Conservation (phyloP, 192 early-diverging fungal species). For the Entomortierella parvispora region DNA sequence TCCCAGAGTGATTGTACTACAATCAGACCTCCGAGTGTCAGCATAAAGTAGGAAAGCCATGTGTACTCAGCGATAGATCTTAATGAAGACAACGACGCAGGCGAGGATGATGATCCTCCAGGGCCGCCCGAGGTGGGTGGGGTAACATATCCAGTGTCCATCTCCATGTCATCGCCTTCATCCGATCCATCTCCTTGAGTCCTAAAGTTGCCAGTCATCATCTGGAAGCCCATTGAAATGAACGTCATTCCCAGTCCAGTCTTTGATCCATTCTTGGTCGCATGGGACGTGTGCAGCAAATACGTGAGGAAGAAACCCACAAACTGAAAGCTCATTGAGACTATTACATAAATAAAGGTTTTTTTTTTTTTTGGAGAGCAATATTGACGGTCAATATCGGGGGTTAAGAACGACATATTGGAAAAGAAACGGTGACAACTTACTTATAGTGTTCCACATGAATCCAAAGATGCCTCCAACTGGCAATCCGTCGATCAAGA, state of each 20-base stretch:
- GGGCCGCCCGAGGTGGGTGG: background rate
- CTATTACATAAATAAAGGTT: conserved; percentile 26
- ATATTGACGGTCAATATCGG: background rate
- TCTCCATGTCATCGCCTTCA: conserved; percentile 21
- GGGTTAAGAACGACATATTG: background rate
- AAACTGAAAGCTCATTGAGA: conserved; percentile 84
- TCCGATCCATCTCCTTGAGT: conserved; percentile 34
- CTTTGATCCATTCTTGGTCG: conserved; percentile 83
- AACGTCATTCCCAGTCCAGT: conserved; percentile 85
- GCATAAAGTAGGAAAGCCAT: conserved; percentile 67
- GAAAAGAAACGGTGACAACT: conserved; percentile 12
- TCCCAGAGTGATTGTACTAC: conserved; percentile 77
- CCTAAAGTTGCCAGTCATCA: conserved; percentile 62
- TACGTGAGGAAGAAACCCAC: conserved; percentile 94
- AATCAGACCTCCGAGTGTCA: conserved; percentile 81
- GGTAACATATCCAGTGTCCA: background rate
- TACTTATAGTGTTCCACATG: conserved; percentile 83
- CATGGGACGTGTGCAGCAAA: conserved; percentile 90
- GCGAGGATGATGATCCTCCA: conserved; percentile 2
- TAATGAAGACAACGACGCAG: background rate
- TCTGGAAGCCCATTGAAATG: conserved; percentile 83
- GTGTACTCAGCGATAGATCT: conserved; percentile 30
- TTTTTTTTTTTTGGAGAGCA: background rate
- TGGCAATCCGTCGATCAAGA: conserved; percentile 92
- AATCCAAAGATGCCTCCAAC: conserved; percentile 87